Evolutionary conservation across 768 basidiomycete species (phyloP).

Genomic region (Hygrocybe coccinea): DNA sequence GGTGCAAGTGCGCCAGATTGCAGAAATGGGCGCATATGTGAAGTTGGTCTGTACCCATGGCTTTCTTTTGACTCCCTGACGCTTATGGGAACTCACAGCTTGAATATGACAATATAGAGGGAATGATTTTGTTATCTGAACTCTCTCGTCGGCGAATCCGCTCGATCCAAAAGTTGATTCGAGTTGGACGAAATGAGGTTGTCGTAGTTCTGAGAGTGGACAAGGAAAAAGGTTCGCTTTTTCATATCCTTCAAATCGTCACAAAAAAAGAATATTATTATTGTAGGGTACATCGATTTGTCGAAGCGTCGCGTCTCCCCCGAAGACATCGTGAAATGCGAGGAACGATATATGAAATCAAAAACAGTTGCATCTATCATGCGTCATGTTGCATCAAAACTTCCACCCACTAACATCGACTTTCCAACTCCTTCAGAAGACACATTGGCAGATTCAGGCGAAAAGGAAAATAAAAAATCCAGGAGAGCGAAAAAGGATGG

Average conservation of each 20-base stretch:
- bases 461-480: conserved; percentile 48
- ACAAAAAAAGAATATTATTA: neutral
- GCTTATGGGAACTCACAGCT: conserved; percentile 49
- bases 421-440: conserved; percentile 29
- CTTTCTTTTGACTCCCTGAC: neutral
- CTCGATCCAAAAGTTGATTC: conserved; percentile 95
- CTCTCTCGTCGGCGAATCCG: conserved; percentile 93
- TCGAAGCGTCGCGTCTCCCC: conserved; percentile 97
- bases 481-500: conserved; percentile 43
- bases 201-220: conserved; percentile 97
- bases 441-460: conserved; percentile 19
- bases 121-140: conserved; percentile 99
- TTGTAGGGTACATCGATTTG: conserved; percentile 91
- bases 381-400: conserved; percentile 82
- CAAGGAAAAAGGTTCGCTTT: conserved; percentile 86
- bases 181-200: conserved; percentile 96
- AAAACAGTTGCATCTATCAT: conserved; percentile 93
- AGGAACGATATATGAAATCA: conserved; percentile 97
- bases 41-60: conserved; percentile 65
- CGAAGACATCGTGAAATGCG: conserved; percentile 98
- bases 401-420: conserved; percentile 46
- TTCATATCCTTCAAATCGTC: neutral
- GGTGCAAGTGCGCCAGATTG: conserved; percentile 99
- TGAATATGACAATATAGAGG: conserved; percentile 98
- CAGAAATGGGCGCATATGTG: conserved; percentile 99